Conservation (phyloP, 345 rosid genomes). For the Capsella bursapastoris region DNA sequence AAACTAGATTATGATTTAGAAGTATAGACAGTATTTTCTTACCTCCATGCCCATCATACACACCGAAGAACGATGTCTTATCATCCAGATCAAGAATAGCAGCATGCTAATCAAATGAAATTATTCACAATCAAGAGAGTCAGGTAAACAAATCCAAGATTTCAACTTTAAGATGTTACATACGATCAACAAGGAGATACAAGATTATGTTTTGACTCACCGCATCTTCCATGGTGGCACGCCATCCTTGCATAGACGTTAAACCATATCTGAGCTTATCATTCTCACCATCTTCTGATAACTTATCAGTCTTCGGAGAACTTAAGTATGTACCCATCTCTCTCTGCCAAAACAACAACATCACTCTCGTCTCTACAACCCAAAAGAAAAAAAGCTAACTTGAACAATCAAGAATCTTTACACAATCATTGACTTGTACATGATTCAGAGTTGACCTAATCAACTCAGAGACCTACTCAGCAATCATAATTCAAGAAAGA, state of each 20-base stretch:
- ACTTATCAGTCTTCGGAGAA: constrained; percentile 78
- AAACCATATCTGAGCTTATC: constrained; percentile 64
- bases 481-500: neutral
- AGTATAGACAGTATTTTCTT: constrained; percentile 23
- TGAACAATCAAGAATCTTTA: neutral
- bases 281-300: constrained; percentile 76
- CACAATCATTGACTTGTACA: neutral
- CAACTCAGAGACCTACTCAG: constrained; percentile 1
- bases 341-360: constrained; percentile 20
- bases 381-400: neutral
- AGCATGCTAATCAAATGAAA: constrained; percentile 55
- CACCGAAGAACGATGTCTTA: constrained; percentile 78
- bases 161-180: neutral
- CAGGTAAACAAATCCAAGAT: neutral
- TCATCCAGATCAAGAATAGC: constrained; percentile 67
- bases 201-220: constrained; percentile 50
- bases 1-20: neutral
- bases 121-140: constrained; percentile 8
- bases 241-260: constrained; percentile 95
- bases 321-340: constrained; percentile 82
- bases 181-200: neutral
- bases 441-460: neutral
- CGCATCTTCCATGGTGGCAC: constrained; percentile 88
- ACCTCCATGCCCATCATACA: constrained; percentile 95
- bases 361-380: neutral